Conservation (phyloP, 345 rosid genomes). For the Eucalyptus decipiens region DNA sequence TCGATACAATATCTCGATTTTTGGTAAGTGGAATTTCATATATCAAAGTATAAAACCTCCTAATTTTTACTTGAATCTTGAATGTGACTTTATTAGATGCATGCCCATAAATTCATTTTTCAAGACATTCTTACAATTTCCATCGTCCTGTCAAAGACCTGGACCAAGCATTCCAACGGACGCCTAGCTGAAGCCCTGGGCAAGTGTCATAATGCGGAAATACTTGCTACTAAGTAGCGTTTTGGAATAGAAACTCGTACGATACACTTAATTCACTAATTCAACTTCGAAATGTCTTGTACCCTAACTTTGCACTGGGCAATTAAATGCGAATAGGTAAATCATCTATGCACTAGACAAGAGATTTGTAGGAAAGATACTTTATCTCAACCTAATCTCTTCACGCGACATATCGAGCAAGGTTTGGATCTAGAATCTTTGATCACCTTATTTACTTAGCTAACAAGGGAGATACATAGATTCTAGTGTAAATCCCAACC, state of each 20-base stretch:
- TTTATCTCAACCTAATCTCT: background rate
- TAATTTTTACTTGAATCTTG: background rate
- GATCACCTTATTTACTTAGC: background rate
- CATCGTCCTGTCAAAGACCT: background rate
- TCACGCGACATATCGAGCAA: background rate
- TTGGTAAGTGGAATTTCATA: background rate
- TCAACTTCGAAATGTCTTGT: background rate
- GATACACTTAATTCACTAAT: background rate
- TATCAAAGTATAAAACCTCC: background rate
- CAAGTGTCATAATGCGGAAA: background rate
- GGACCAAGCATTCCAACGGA: no score
- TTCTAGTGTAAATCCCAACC: background rate
- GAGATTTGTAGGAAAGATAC: background rate
- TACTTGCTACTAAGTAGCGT: background rate
- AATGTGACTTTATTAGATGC: background rate
- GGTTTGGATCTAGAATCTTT: background rate
- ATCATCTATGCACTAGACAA: background rate
- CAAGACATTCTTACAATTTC: background rate
- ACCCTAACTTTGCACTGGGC: rapidly evolving
- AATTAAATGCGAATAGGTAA: background rate
- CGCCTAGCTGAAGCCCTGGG: background rate
- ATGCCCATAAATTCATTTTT: background rate
- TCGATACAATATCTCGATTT: rapidly evolving
- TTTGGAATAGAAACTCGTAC: background rate
- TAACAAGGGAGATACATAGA: background rate